phyloP scores from a whole-genome alignment of 225 moss, liverwort and hornwort species.

The Takakia lepidozioides region DNA sequence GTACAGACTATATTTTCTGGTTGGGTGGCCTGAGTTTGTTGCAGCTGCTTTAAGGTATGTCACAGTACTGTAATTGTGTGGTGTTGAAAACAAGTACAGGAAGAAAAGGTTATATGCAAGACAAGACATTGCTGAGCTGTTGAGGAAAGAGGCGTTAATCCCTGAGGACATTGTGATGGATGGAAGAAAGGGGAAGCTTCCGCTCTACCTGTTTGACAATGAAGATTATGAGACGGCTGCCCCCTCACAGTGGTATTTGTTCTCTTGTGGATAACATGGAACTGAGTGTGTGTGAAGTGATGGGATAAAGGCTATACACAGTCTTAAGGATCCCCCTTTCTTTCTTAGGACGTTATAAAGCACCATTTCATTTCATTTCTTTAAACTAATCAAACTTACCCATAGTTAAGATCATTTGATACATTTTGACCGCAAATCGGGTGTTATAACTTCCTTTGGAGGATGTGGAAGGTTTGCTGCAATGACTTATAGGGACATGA shows the following conservation, averaged over 20 bases:
- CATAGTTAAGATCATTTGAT: neutral
- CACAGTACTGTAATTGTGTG: neutral
- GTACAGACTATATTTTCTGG: neutral
- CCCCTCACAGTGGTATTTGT: conserved; percentile 54
- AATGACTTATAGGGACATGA: too few relatives aligned
- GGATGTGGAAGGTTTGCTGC: too few relatives aligned
- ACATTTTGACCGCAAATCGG: neutral
- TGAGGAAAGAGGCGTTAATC: conserved; percentile 36
- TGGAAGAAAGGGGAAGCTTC: conserved; percentile 40
- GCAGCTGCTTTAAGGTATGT: neutral
- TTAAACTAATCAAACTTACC: too few relatives aligned
- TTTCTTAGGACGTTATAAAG: neutral
- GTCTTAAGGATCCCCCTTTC: too few relatives aligned
- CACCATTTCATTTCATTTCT: too few relatives aligned
- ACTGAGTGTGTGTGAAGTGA: too few relatives aligned
- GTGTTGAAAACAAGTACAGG: conserved; percentile 4
- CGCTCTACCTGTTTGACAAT: conserved; percentile 52
- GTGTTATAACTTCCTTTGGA: neutral
- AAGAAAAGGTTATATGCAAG: conserved; percentile 9
- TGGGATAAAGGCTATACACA: too few relatives aligned
- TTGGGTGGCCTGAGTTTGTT: neutral
- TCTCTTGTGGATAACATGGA: neutral
- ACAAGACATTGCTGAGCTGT: conserved; percentile 39
- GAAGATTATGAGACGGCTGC: conserved; percentile 46
- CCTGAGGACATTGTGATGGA: conserved; percentile 33